phyloP scores from a whole-genome alignment of 169 alveolate species.

The Toxoplasma gondii region DNA sequence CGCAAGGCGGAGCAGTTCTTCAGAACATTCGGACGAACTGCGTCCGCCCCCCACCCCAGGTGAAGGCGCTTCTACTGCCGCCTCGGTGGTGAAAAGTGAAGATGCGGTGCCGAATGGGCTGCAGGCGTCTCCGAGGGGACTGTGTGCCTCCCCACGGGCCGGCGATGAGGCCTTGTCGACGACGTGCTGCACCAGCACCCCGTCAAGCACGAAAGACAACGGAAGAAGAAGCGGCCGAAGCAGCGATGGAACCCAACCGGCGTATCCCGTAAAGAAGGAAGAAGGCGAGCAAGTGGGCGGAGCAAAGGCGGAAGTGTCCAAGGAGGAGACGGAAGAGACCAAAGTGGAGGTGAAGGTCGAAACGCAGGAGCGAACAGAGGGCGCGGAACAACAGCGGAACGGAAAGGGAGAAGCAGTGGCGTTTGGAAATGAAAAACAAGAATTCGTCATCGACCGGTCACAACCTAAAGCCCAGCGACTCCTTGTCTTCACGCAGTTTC shows the following conservation, averaged over 20 bases:
- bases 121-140: background rate
- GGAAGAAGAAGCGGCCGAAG: background rate
- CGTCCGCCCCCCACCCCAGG: background rate
- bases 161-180: conserved; percentile 25
- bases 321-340: background rate
- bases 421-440: background rate
- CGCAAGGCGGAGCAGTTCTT: background rate
- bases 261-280: conserved; percentile 1
- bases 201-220: background rate
- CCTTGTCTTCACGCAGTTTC: conserved; percentile 90
- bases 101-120: background rate
- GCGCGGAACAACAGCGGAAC: background rate
- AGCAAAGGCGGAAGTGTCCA: background rate
- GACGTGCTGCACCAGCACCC: conserved; percentile 60
- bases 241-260: background rate
- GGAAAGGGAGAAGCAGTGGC: background rate
- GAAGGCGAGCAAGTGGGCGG: conserved; percentile 35
- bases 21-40: background rate
- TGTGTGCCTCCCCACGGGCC: too few species aligned
- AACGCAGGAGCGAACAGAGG: background rate
- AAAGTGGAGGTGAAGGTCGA: background rate
- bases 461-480: conserved; percentile 86
- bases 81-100: background rate
- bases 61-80: background rate
- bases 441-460: conserved; percentile 21